Conservation (phyloP, 2,329 filamentous ascomycete genomes). For the Huntiella savannae region DNA sequence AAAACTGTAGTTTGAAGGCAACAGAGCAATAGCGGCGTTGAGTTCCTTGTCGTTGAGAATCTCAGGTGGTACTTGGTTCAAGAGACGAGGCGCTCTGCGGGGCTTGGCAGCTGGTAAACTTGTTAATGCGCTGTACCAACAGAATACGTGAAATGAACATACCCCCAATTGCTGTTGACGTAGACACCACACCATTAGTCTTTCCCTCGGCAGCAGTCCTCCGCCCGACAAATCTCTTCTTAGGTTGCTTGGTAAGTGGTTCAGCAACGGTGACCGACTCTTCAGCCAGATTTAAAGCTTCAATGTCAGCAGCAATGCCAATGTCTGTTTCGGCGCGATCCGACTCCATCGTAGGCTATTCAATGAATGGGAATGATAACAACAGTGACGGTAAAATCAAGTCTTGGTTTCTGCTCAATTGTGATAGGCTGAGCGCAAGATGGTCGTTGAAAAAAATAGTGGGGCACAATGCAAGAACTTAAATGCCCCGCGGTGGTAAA, state of each 20-base stretch:
- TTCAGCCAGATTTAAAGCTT: constrained; percentile 18
- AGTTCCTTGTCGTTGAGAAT: constrained; percentile 74
- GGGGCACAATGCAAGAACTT: constrained; percentile 9
- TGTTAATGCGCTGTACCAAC: not conserved
- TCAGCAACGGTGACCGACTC: constrained; percentile 14
- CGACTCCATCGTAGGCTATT: constrained; percentile 43
- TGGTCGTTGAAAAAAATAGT: constrained; percentile 9
- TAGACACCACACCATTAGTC: constrained; percentile 19
- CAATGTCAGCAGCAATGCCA: constrained; percentile 48
- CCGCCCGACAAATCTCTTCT: constrained; percentile 79
- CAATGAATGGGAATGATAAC: not conserved
- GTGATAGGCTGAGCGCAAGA: constrained; percentile 5
- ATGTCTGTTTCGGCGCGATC: constrained; percentile 53
- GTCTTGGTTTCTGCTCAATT: constrained; percentile 1
- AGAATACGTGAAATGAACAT: not conserved
- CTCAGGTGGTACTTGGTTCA: constrained; percentile 78
- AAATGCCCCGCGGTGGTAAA: constrained; percentile 6
- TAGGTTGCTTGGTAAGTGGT: constrained; percentile 44
- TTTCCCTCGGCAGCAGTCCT: constrained; percentile 38
- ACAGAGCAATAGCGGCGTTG: constrained; percentile 66
- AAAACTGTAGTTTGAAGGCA: constrained; percentile 94
- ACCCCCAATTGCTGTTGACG: constrained; percentile 9
- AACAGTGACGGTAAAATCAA: not conserved
- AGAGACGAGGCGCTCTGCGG: constrained; percentile 53
- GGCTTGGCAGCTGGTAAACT: constrained; percentile 42